phyloP scores from a whole-genome alignment of 139 green algal genomes.

The Tetradesmus lagerheimii region DNA sequence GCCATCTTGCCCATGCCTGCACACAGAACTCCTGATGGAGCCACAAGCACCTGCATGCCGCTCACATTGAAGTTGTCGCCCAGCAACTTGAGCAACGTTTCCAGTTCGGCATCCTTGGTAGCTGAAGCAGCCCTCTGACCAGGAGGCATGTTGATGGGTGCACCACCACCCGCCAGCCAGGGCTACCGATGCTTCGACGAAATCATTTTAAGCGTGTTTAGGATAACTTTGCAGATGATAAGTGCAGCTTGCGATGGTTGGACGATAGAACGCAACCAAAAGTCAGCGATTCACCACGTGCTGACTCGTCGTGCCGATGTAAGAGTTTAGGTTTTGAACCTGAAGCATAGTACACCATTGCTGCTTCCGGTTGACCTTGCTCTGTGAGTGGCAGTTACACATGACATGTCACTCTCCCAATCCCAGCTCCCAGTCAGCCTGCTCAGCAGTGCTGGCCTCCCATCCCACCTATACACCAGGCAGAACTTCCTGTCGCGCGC shows the following conservation, averaged over 20 bases:
- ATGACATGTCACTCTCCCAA: background rate
- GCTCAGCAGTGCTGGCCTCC: no score
- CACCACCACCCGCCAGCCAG: background rate
- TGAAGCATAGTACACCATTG: background rate
- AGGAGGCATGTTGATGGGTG: background rate
- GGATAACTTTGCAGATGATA: background rate
- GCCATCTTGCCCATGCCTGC: background rate
- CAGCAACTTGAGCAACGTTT: conserved; percentile 26
- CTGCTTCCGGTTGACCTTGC: background rate
- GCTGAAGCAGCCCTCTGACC: background rate
- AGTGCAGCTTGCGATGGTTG: background rate
- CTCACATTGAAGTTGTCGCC: conserved; percentile 14
- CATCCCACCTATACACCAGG: background rate
- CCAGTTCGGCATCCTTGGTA: background rate
- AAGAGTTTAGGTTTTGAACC: background rate
- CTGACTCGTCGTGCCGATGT: background rate
- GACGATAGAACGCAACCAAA: background rate
- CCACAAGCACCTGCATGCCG: background rate
- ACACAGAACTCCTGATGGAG: background rate
- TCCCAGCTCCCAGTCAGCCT: background rate
- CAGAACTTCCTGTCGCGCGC: background rate
- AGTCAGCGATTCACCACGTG: background rate
- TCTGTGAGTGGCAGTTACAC: background rate
- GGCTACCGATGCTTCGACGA: background rate
- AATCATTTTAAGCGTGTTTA: background rate